Conservation (phyloP, 148 eudicot genomes). For the Rhododendron griersonianum region DNA sequence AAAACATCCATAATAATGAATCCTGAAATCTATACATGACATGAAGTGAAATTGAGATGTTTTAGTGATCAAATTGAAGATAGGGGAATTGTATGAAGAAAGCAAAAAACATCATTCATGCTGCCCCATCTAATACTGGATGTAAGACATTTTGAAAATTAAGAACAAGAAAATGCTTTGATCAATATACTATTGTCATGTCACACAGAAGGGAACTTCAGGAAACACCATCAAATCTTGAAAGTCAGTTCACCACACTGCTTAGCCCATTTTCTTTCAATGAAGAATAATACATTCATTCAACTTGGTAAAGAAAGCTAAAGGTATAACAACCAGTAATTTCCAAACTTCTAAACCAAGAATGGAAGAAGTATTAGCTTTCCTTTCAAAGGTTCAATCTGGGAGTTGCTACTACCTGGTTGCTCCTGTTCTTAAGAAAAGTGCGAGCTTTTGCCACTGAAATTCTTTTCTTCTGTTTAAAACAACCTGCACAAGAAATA, state of each 20-base stretch:
- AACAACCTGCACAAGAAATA: conserved; percentile 56
- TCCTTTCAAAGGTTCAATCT: not conserved
- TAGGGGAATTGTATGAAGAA: not conserved
- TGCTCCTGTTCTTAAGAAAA: conserved; percentile 79
- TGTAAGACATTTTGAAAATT: not conserved
- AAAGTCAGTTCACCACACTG: not conserved
- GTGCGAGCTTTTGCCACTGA: conserved; percentile 76
- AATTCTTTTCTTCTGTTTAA: conserved; percentile 72
- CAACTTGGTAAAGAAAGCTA: not conserved
- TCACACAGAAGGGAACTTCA: not conserved
- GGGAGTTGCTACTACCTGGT: conserved; percentile 41
- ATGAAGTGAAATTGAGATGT: not conserved
- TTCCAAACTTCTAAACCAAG: not conserved
- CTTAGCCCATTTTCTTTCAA: not conserved
- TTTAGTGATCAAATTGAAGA: not conserved
- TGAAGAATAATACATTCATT: not conserved
- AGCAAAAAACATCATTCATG: not conserved
- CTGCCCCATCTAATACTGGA: not conserved
- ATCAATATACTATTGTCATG: not conserved
- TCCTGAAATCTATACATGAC: not conserved
- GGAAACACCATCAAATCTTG: not conserved
- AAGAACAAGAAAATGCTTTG: not conserved
- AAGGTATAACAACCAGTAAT: not conserved
- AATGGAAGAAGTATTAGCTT: not conserved
- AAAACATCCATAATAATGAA: not conserved